Evolutionary conservation across 495 filamentous ascomycete genomes (phyloP).

Genomic region (Penicillium silybi): DNA sequence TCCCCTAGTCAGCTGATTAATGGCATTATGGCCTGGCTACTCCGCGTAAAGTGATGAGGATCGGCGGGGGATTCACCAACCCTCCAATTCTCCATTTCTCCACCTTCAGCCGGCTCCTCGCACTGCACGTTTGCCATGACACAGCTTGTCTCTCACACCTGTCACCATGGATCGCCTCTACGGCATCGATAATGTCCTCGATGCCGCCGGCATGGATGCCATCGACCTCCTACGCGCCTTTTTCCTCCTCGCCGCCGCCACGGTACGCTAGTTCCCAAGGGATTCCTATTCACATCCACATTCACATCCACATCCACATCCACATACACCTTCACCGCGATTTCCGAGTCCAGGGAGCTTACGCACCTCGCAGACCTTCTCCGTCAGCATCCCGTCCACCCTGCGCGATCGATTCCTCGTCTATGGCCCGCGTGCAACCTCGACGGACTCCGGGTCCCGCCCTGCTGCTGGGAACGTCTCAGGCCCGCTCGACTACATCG

Average conservation of each 20-base stretch:
- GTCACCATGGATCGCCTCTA: slow-evolving; percentile 20
- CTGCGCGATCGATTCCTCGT: slow-evolving; percentile 51
- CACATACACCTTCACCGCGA: not conserved
- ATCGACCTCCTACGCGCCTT: slow-evolving; percentile 39
- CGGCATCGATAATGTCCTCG: slow-evolving; percentile 22
- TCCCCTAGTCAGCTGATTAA: not conserved
- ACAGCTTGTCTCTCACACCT: not conserved
- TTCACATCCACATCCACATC: not conserved
- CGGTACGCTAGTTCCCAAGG: slow-evolving; percentile 31
- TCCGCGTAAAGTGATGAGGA: not conserved
- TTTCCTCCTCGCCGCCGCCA: slow-evolving; percentile 45
- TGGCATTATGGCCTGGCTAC: not conserved
- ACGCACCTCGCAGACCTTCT: slow-evolving; percentile 42
- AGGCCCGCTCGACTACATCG: slow-evolving; percentile 47
- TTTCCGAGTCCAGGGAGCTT: not conserved
- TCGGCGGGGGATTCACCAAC: not conserved
- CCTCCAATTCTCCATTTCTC: not conserved
- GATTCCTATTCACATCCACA: not conserved
- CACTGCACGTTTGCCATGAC: slow-evolving; percentile 7
- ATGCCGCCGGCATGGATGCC: slow-evolving; percentile 36
- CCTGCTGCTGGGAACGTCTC: slow-evolving; percentile 4
- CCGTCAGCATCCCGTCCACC: slow-evolving; percentile 47
- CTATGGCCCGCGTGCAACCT: slow-evolving; percentile 55
- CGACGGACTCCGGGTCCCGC: slow-evolving; percentile 10
- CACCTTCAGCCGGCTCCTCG: slow-evolving; percentile 2